These are phyloP conservation scores for Setaria italica DNA, from an alignment of 202 grass and related monocot genomes.

Conservation along the genomic window DNA sequence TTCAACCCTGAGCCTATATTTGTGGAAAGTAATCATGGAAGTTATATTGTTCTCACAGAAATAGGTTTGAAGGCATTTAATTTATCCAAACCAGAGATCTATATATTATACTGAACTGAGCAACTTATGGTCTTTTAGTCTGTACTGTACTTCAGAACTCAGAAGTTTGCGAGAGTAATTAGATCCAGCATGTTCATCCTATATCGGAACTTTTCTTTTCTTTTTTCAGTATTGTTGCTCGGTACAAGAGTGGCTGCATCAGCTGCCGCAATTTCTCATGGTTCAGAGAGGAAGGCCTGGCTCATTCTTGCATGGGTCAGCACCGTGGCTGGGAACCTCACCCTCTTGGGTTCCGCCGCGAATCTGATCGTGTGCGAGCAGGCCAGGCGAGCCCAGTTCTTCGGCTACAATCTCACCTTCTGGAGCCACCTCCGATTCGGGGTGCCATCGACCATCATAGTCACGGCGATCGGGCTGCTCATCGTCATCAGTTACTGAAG, in stretches of 20 bases:
- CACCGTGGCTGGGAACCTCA: slow-evolving; percentile 94
- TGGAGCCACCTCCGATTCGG: slow-evolving; percentile 85
- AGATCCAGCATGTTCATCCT: not conserved
- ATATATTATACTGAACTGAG: not conserved
- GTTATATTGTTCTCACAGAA: not conserved
- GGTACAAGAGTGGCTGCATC: slow-evolving; percentile 90
- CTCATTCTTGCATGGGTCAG: slow-evolving; percentile 95
- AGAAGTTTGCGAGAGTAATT: not conserved
- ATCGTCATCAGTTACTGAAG: slow-evolving; percentile 65
- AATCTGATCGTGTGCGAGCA: slow-evolving; percentile 98
- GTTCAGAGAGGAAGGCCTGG: slow-evolving; percentile 77
- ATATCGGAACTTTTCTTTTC: not conserved
- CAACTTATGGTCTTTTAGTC: not conserved
- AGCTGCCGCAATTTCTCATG: slow-evolving; percentile 71
- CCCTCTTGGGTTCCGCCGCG: slow-evolving; percentile 84
- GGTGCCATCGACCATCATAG: slow-evolving; percentile 76
- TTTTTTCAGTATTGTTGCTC: slow-evolving; percentile 75
- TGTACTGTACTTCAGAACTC: not conserved
- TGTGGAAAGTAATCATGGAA: not conserved
- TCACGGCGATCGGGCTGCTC: slow-evolving; percentile 84
- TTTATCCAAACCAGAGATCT: too few species aligned
- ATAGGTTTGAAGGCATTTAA: not conserved
- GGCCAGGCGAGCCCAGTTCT: slow-evolving; percentile 75
- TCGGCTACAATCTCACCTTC: slow-evolving; percentile 94
- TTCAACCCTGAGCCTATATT: not conserved